These are phyloP conservation scores for Saccharomyces hybrid DNA, from an alignment of 1,139 yeast genomes.

Conservation along the genomic window DNA sequence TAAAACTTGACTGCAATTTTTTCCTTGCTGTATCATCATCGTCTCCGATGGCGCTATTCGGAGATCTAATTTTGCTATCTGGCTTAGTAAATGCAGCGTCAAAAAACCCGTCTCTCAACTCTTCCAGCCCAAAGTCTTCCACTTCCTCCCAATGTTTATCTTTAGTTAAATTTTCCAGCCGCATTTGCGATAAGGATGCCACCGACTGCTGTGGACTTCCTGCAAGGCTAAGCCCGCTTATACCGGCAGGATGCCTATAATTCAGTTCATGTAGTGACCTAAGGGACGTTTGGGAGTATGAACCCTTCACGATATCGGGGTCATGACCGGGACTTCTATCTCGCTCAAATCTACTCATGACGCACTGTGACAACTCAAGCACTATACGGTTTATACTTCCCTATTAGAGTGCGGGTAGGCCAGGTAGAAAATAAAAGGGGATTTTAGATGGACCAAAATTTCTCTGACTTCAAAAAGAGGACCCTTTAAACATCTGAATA, in stretches of 20 bases:
- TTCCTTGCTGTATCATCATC: slow-evolving; percentile 2
- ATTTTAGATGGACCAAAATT: too few relatives aligned
- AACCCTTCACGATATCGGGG: slow-evolving; percentile 20
- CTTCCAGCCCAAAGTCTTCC: slow-evolving; percentile 36
- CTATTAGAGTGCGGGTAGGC: not conserved
- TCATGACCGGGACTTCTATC: not conserved
- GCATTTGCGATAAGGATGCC: slow-evolving; percentile 32
- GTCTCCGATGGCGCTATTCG: not conserved
- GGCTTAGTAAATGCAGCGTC: slow-evolving; percentile 39
- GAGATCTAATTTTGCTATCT: slow-evolving; percentile 9
- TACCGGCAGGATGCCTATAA: slow-evolving; percentile 3
- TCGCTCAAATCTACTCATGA: not conserved
- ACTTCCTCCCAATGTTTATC: slow-evolving; percentile 25
- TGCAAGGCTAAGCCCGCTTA: not conserved
- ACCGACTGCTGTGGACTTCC: slow-evolving; percentile 19
- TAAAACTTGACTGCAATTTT: not conserved
- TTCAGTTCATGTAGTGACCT: slow-evolving; percentile 15
- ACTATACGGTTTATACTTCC: not conserved
- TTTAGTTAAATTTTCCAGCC: slow-evolving; percentile 26
- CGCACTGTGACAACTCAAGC: not conserved
- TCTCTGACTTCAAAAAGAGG: too few relatives aligned
- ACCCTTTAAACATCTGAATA: too few relatives aligned
- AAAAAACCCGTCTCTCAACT: slow-evolving; percentile 42
- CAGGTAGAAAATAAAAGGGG: too few relatives aligned
- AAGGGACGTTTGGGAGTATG: slow-evolving; percentile 23